These are phyloP conservation scores for Paecilomyces formosus DNA, from an alignment of 2,329 filamentous ascomycete genomes.

Conservation along the genomic window DNA sequence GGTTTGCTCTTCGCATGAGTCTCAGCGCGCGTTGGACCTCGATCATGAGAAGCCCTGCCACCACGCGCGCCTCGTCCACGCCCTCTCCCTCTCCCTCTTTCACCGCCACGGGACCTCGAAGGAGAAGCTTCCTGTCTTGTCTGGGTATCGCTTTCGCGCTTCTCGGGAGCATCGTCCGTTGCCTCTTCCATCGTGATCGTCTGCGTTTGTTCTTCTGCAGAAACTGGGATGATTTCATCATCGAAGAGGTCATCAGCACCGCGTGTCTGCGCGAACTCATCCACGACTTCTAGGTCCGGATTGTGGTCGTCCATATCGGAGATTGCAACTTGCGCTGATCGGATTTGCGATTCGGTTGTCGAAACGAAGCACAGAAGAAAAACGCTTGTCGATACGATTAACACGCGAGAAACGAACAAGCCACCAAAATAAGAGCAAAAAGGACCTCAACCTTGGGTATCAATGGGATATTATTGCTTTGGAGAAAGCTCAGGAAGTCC, in stretches of 20 bases:
- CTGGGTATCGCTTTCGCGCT: conserved; percentile 9
- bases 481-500: neutral
- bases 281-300: conserved; percentile 22
- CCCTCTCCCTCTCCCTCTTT: conserved; percentile 22
- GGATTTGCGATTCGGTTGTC: neutral
- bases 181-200: conserved; percentile 9
- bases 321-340: neutral
- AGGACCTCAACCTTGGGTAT: neutral
- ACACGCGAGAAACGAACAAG: neutral
- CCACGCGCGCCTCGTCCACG: conserved; percentile 18
- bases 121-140: conserved; percentile 14
- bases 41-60: conserved; percentile 12
- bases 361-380: neutral
- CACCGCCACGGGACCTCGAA: conserved; percentile 21
- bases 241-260: conserved; percentile 45
- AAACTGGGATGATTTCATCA: conserved; percentile 42
- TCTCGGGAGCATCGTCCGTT: conserved; percentile 8
- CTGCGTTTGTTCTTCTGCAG: conserved; percentile 21
- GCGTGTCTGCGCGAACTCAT: conserved; percentile 44
- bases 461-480: neutral
- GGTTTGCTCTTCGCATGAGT: conserved; percentile 10
- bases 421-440: neutral
- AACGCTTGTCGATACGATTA: neutral
- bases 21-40: conserved; percentile 13
- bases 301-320: conserved; percentile 3